Conservation (phyloP, 2,329 filamentous ascomycete species). For the Colletotrichum musae region DNA sequence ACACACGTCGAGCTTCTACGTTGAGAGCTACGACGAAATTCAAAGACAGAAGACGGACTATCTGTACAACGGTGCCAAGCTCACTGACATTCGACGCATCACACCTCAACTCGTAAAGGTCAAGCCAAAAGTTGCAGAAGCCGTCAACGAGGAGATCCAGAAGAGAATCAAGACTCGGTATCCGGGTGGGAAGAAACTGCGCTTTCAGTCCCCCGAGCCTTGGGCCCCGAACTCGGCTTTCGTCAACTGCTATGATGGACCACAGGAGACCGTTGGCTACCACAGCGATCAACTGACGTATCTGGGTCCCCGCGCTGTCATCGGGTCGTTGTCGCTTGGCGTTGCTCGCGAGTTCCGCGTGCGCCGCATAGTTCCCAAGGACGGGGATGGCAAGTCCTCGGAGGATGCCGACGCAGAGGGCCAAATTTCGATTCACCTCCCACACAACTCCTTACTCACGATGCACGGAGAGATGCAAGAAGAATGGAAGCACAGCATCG, state of each 20-base stretch:
- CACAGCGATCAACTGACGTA: constrained; percentile 96
- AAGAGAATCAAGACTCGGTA: constrained; percentile 78
- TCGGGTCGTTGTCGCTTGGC: constrained; percentile 90
- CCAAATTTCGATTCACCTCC: constrained; percentile 92
- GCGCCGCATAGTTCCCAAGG: constrained; percentile 78
- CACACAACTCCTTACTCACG: constrained; percentile 92
- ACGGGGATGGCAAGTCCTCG: constrained; percentile 56
- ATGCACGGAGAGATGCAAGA: constrained; percentile 99
- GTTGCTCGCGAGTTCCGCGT: constrained; percentile 96
- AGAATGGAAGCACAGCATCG: constrained; percentile 92
- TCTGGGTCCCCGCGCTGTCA: constrained; percentile 88
- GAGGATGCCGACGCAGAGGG: constrained; percentile 77
- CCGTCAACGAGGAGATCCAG: constrained; percentile 84
- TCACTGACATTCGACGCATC: constrained; percentile 83
- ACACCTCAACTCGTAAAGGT: constrained; percentile 82
- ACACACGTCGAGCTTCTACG: constrained; percentile 87
- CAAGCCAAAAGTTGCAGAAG: constrained; percentile 77
- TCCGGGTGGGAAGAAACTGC: constrained; percentile 79
- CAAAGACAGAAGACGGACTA: constrained; percentile 83
- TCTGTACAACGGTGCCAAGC: constrained; percentile 83
- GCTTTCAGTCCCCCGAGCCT: constrained; percentile 78
- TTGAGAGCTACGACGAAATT: constrained; percentile 80
- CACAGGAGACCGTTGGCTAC: constrained; percentile 87
- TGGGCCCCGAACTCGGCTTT: constrained; percentile 94
- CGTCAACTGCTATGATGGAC: constrained; percentile 93